Percentiles rank a stretch among this genome's conserved stretches.
Evolutionary conservation across 2,329 filamentous ascomycete species (phyloP).

Genomic region (Fusarium succisae): DNA sequence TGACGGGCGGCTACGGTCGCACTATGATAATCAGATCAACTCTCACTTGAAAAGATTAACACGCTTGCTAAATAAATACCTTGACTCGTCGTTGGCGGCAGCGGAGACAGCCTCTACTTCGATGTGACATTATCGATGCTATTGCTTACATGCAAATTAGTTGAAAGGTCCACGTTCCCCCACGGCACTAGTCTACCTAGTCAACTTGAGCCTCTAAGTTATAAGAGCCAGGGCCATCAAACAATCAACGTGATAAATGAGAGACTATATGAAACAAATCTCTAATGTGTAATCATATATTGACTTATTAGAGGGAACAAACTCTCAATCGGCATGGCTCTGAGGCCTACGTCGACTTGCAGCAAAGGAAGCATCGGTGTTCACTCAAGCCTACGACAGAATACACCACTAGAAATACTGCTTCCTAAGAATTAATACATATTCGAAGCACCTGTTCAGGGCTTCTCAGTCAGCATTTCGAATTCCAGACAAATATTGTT

Average conservation of each 20-base stretch:
- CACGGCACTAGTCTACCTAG: background rate
- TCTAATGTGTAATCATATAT: background rate
- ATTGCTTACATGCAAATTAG: background rate
- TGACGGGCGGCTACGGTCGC: conserved; percentile 48
- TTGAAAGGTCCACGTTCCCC: conserved; percentile 19
- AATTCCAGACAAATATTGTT: background rate
- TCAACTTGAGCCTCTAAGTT: background rate
- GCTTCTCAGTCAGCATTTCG: background rate
- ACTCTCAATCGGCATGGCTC: background rate
- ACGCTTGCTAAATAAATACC: background rate
- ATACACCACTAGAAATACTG: background rate
- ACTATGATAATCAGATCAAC: conserved; percentile 21
- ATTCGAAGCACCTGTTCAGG: too few species aligned
- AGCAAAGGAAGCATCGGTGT: background rate
- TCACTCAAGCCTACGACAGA: background rate
- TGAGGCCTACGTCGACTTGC: background rate
- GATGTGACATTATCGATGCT: conserved; percentile 33
- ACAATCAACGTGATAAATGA: background rate
- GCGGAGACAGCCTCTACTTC: conserved; percentile 47
- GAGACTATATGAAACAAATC: background rate
- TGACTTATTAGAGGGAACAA: too few species aligned
- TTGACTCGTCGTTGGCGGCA: conserved; percentile 46
- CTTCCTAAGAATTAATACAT: background rate
- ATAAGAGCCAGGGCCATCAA: background rate
- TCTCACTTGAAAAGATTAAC: background rate